Base-by-base conservation (phyloP, 2,329 filamentous ascomycete genomes). In the Calycina marina region DNA sequence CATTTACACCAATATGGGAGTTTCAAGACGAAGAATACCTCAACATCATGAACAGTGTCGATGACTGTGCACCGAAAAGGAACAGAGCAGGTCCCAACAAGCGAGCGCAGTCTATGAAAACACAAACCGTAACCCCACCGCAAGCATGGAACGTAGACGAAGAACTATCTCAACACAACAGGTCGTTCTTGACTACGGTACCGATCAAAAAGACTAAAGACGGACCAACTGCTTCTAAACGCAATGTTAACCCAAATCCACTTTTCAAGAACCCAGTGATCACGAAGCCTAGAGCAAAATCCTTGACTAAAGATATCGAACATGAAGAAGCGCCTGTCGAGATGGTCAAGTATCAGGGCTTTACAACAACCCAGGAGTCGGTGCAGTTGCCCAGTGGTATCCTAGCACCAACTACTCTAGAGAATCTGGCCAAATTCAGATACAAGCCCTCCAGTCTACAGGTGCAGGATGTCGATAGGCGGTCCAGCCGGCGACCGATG, bases 331-430 rank as follows among this genome's bases (percentile, higher is more conserved):
- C 31, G 8, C n/a, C 30, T 30, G 9, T 14, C 40, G 17, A 29
- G 2, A 8, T 44, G 14, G 40, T 38, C 4, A 40, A 28, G 12
- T 29, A 42, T 35, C 40, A 37, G 30, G 41, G 42, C 15, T 49
- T 41, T 32, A 45, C 40, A 14, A 46, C 45, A 20, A 50, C 49
- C n/a, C 41, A 51, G 38, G 40, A 48, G 22, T 25, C 30, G 10
- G 11, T 25, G 14, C 35, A 32, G 18, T 18, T 4, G 32, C 30
- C 26, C 15, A 28, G n/a, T n/a, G n/a, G n/a, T n/a, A n/a, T n/a
- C n/a, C 29, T 39, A 15, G 26, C 37, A 27, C 33, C 32, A 9
- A 34, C 32, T 8, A 40, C 35, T 13, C 15, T 39, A 12, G 31
- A 32, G 13, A 37, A 35, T 22, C 18, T 36, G 4, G 31, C 27